Evolutionary conservation across 352 stramenopile species (phyloP), one percentile per base, ranked within the genome.

Genomic region (Peronospora destructor): DNA sequence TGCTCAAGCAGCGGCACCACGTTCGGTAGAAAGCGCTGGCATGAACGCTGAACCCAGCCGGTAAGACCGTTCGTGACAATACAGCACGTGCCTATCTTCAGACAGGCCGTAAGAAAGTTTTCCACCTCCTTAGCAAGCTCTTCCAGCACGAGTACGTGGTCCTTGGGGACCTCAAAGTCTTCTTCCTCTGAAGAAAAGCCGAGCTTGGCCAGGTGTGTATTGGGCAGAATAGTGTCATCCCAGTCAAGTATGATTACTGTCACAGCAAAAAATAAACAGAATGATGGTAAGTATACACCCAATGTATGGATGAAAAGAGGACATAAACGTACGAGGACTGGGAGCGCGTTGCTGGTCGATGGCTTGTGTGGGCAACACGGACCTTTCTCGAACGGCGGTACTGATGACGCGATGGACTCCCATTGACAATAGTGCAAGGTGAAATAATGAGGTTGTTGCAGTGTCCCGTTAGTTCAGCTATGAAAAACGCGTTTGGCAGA

Each of bases 181-280:
- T 61, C 48, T 33, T 68, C 61, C 36, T 87, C 79, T 4, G 84
- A 73, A 0, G 59, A 64, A 53, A 86, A 87, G 7, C 72, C 74
- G n/a, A 86, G 56, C 25, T 77, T 73, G 9, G 73, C 48, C 14
- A 88, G 53, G 50, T 84, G 68, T 14, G 76, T 84, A 63, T 86
- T 91, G 26, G 80, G 80, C 35, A 89, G 59, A 8, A 91, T 40
- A 26, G 80, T 91, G 66, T 89, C 80, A 53, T 91, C 77, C 80
- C 80, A 91, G 61, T 91, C 80, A 14, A 91, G 55, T 12, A 91
- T 66, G 19, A 91, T 71, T 14, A 87, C 76, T 88, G 28, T 10
- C 10, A 16, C 11, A 43, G 19, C 34, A 32, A 23, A 17, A 53
- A 37, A 32, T 6, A 40, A 3, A 45, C 14, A 47, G 6, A 23